A percentile compares a stretch with the other conserved stretches of the same genome.
Conservation (phyloP, 2,329 filamentous ascomycete species). For the Bipolaris gigantea region DNA sequence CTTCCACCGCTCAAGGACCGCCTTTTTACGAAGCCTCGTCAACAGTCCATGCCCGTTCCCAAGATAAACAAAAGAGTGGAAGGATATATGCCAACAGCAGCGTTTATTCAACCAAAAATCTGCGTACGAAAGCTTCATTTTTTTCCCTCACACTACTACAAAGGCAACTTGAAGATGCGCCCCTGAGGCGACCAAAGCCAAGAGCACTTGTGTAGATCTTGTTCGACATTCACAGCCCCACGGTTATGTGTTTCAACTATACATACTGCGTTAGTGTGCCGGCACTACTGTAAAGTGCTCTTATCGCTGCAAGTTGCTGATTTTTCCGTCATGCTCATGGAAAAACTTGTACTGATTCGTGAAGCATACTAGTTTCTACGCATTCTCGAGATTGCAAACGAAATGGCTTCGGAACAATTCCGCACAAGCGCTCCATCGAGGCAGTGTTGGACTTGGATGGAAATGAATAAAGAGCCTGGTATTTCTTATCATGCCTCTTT, state of each 20-base stretch:
- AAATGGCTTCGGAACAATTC: background rate
- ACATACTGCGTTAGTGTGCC: background rate
- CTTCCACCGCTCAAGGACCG: constrained; percentile 90
- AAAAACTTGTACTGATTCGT: background rate
- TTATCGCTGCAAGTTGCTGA: background rate
- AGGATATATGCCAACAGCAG: background rate
- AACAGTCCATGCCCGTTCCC: constrained; percentile 60
- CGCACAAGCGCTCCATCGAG: background rate
- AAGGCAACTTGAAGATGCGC: background rate
- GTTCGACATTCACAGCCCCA: background rate
- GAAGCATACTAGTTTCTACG: background rate
- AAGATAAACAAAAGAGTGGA: background rate
- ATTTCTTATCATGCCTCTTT: background rate
- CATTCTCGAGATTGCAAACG: background rate
- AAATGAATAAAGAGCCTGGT: background rate
- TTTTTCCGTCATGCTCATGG: constrained; percentile 2
- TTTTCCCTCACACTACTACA: background rate
- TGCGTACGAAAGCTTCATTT: background rate
- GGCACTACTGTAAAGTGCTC: background rate
- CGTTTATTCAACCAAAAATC: background rate
- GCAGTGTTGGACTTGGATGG: background rate
- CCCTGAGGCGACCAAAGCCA: background rate
- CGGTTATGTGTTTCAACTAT: background rate
- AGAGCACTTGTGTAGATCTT: background rate
- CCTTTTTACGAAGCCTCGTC: constrained; percentile 99